Base-by-base conservation (phyloP, 805 yeast species). In the Ascoidea tarda region DNA sequence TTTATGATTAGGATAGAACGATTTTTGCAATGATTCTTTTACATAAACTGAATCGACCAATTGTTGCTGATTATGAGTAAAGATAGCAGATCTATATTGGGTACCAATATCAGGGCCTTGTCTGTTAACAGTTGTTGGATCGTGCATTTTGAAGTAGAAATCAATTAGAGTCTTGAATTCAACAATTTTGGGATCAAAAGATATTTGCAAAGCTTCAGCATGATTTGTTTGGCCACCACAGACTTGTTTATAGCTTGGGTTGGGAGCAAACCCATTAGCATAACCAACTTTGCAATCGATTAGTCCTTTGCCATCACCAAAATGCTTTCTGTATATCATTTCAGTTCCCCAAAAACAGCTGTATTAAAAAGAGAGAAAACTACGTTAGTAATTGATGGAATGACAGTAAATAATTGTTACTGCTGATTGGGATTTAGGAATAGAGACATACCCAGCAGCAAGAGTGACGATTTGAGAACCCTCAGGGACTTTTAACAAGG, bases 21-120 rank as follows among this genome's bases (percentile, higher is more conserved):
- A 74, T 53, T 77, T 76, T 64, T 89, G 93, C 63, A 80, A 73
- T 49, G 71, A 73, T 31, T 75, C 74, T 57, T 76, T 74, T 1
- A 74, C 70, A 33, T 66, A 59, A 51, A 67, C 57, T 2, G 86
- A 82, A 14, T 69, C 63, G 3, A 65, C 58, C 6, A 76, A 65
- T 49, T 71, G 70, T 31, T 73, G 81, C 2, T 69, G 70, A 48
- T 67, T 60, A 60, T 81, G 84, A 6, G 82, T 72, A 67, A 81
- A 87, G 8, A 93, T 76, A 1, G 82, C 96, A 16, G 91, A 82
- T 61, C 97, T 77, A 70, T 91, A 91, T 66, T 93, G 98, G 1
- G 91, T 79, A 6, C 99, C 99, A 6, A 61, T 60, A 62, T 91
- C 97, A 16, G 87, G 85, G 3, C 99, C 99, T 67, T 93, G 98